Conservation (phyloP, 2,329 filamentous ascomycete genomes). For the Mycosphaerelloides madeirae region DNA sequence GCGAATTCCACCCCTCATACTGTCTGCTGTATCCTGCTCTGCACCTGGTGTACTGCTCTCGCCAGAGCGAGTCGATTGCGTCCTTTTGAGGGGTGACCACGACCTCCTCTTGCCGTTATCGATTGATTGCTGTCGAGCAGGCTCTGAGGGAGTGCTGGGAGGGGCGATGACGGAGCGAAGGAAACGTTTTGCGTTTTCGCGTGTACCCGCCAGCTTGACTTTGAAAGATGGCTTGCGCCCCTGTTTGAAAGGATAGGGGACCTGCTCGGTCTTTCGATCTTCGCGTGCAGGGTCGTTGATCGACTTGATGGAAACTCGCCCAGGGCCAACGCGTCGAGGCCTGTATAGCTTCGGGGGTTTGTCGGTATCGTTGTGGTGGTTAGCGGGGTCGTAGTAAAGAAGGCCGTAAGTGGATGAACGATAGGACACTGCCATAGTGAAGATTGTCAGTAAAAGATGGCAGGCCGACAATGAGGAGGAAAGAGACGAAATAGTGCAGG, state of each 20-base stretch:
- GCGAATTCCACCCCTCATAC: slow-evolving; percentile 38
- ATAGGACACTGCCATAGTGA: slow-evolving; percentile 21
- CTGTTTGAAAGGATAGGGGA: slow-evolving; percentile 12
- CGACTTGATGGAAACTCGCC: slow-evolving; percentile 54
- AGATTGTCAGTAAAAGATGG: slow-evolving; percentile 11
- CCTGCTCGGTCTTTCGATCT: slow-evolving; percentile 27
- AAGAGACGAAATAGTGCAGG: slow-evolving; percentile 1
- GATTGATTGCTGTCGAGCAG: slow-evolving; percentile 11
- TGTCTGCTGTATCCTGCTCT: slow-evolving; percentile 22
- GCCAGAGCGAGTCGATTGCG: slow-evolving; percentile 16
- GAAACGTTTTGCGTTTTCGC: slow-evolving; percentile 47
- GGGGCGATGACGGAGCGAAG: slow-evolving; percentile 42
- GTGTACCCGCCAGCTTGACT: slow-evolving; percentile 48
- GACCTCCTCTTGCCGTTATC: slow-evolving; percentile 27
- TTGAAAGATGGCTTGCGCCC: slow-evolving; percentile 9
- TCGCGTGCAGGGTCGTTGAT: slow-evolving; percentile 41
- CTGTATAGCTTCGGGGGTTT: slow-evolving; percentile 40
- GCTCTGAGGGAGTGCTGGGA: slow-evolving; percentile 6
- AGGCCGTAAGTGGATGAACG: slow-evolving; percentile 22
- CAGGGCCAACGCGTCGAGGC: slow-evolving; percentile 50
- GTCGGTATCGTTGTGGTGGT: slow-evolving; percentile 16
- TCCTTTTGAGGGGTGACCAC: slow-evolving; percentile 27
- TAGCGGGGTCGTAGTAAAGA: slow-evolving; percentile 22
- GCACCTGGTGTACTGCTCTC: slow-evolving; percentile 16
- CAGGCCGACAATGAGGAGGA: background rate